Base-by-base conservation (phyloP, 352 stramenopile species). In the Pythium sukuiense region DNA sequence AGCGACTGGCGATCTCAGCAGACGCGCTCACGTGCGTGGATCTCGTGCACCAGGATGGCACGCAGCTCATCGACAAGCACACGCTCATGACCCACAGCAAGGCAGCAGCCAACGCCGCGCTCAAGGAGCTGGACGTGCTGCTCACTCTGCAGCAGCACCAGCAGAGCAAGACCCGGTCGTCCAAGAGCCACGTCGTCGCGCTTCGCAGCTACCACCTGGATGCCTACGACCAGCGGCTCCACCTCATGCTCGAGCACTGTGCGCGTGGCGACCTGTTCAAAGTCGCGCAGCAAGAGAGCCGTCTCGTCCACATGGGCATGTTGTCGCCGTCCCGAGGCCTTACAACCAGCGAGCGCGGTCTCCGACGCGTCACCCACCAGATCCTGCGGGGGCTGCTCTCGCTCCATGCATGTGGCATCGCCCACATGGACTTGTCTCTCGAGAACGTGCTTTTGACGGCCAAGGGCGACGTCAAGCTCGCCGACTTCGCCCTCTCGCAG, bases 401-500 rank as follows among this genome's bases (percentile, higher is more conserved):
- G 45, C 80, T 99, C 3, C 94, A 98, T 69, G 76, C 62, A 4
- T 60, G 74, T 26, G 87, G 84, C 61, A 95, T 98, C 63, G 93
- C 83, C 39, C 94, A 99, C 76, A 80, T 97, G 55, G 95, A 99
- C 70, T 61, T 99, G 37, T 98, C 97, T 56, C 82, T 98, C 9
- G 95, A 99, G 70, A 98, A 98, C 70, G 85, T 97, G 73, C 91
- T 98, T 43, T 63, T 99, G 29, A 95, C 91, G 30, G 87, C 84
- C 27, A 80, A 79, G 6, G 89, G 89, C 35, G 79, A 92, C 39
- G 76, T 81, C 18, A 82, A 86, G 27, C 59, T 98, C 7, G 95
- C 94, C 41, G 95, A 98, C 72, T 91, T 98, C 73, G 95, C 91
- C 26, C 80, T 97, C 35, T 93, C 92, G 14, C 69, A 78, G 55